Base-by-base conservation (phyloP, 208 protist genomes). In the Wallacemonas sp. region DNA sequence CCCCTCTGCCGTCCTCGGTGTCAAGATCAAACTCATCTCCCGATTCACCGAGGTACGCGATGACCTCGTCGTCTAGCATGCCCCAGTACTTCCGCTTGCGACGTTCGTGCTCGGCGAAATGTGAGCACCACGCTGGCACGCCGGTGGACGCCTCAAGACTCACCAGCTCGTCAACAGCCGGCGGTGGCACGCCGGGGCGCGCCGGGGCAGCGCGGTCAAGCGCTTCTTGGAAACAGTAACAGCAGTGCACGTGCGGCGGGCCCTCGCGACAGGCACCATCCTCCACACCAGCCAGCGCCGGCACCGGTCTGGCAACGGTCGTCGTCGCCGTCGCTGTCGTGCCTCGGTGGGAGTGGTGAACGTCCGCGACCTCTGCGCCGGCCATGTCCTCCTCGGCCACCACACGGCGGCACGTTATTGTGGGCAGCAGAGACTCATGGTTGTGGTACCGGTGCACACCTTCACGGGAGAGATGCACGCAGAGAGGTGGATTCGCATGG, bases 401-500 rank as follows among this genome's bases (percentile, higher is more conserved):
- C 10, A 54, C 57, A 1, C 24, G 39, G 6, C 63, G 57, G 29
- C 45, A 66, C 5, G 15, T 42, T 54, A 76, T 36, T 9, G 70
- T 37, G 13, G 70, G 70, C 15, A 76, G 53, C 8, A 33, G 34
- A 4, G 48, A 33, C 27, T 60, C 58, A 10, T 66, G 10, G n/a
- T 26, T 10, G 10, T 66, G 59, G 32, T 57, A 66, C 19, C 21
- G 24, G 17, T 48, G n/a, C 32, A 53, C 83, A 17, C 70, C 68
- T 67, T 89, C 83, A 3, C 79, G 83, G 1, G 54, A 21, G n/a
- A 89, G 54, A 45, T 89, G 83, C 6, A 61, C 72, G 71, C 83
- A 89, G 9, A 81, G 45, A n/a, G 53, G 66, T 46, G 36, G 66
- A 61, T 30, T 55, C 22, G 55, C 5, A n/a, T 17, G 36, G 5